Evolutionary conservation across 345 rosid species (phyloP), one percentile per base, ranked within the genome.

Genomic region (Corchorus olitorius): DNA sequence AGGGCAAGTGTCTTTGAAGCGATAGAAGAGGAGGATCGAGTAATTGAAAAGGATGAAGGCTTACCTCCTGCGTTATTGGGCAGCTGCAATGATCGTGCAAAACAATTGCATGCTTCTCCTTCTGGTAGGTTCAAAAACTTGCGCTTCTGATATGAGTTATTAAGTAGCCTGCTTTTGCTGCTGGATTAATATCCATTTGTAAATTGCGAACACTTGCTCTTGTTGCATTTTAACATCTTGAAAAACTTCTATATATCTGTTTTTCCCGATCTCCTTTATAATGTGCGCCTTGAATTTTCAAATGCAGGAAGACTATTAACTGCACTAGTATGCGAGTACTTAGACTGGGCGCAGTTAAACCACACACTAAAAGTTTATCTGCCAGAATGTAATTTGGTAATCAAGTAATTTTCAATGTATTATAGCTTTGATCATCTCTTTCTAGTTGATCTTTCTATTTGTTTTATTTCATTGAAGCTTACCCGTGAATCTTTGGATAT

Each of bases 361-460:
- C 97, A 93, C 80, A 82, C 97, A 0, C 87, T 89, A 72, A 93
- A 92, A 86, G 97, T 96, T 43, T 96, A 89, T 90, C 91, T 78
- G 76, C 98, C 98, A 3, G 98, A 96, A 79, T 91, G 97, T 82
- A 96, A 96, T 90, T 85, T 93, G 99, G 99, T 96, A 96, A 89
- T 90, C 80, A 74, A 72, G 84, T 84, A 84, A 78, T 72, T 79
- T 78, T 73, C 77, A 78, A 55, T 56, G 46, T 68, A 8, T 79
- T 54, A 13, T 52, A 17, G 22, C 58, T 66, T 65, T 53, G 43
- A 33, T 77, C 16, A 13, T 74, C 50, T 61, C 59, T 46, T 4
- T 62, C 20, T 69, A 46, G 65, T 75, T 54, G 27, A 65, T 52
- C 49, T 59, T 37, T 17, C 59, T 33, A 65, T 67, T 76, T 19